Evolutionary conservation across 148 eudicot genomes (phyloP).

Genomic region (Heliamphora exappendiculata): DNA sequence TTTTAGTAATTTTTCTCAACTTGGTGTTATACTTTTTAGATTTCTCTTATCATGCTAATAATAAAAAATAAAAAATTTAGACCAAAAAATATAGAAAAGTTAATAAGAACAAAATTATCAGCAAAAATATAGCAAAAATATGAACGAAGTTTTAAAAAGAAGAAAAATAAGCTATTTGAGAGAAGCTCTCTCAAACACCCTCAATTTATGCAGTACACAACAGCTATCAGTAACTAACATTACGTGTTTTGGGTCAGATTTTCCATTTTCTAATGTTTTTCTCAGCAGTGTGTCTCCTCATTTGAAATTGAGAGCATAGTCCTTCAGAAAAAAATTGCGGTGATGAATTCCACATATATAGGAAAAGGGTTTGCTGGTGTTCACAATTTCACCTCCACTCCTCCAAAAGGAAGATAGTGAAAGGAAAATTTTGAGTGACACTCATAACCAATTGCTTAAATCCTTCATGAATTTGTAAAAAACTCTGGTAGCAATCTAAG

Average conservation of each 20-base stretch:
- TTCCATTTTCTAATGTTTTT: background rate
- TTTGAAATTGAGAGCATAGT: background rate
- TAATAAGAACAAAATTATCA: too few species aligned
- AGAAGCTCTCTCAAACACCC: too few species aligned
- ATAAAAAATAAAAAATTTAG: too few species aligned
- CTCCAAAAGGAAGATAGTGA: background rate
- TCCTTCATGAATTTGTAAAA: background rate
- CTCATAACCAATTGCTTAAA: too few species aligned
- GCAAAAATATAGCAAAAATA: too few species aligned
- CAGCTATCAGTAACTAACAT: background rate
- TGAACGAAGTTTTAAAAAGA: too few species aligned
- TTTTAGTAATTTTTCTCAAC: too few species aligned
- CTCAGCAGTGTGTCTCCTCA: background rate
- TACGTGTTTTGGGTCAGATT: background rate
- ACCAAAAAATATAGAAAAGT: too few species aligned
- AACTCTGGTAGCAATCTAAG: background rate
- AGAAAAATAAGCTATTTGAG: too few species aligned
- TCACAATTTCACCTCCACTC: background rate
- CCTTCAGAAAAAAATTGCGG: too few species aligned
- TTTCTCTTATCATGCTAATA: too few species aligned
- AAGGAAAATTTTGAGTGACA: background rate
- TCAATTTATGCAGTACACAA: background rate
- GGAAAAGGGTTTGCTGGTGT: background rate
- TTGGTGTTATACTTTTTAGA: background rate
- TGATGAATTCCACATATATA: background rate